Base-by-base conservation (phyloP, 768 basidiomycete species). In the Omphalotus guepiniiformis region DNA sequence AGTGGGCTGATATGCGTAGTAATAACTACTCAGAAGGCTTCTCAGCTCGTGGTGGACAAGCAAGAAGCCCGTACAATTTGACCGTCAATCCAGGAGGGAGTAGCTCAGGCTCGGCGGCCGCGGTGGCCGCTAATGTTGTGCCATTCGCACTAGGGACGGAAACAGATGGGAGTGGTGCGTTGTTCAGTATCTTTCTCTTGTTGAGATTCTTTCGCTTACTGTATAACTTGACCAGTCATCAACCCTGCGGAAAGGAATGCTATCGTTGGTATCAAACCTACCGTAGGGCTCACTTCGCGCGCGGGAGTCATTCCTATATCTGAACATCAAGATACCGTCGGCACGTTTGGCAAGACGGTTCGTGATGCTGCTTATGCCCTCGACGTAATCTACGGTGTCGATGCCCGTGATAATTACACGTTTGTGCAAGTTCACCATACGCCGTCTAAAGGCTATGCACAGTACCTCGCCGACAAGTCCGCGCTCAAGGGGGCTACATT, bases 261-360 rank as follows among this genome's bases (percentile, higher is more conserved):
- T 47, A 42, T 74, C 6, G 71, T 69, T n/a, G 73, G 70, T 1
- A 67, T 73, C 23, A 71, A 73, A 52, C 68, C 72, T 0, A 74
- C 68, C 1, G 67, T 73, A 12, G 72, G 73, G 1, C 52, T 73
- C 15, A 71, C 69, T 7, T 72, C 69, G 13, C 62, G 69, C 6
- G 64, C 65, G 16, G 73, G 72, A 39, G 71, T 71, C 9, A 63
- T 70, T 35, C 71, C 71, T 3, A 64, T 68, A 12, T 67, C 66
- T 5, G 57, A 46, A 16, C 59, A 70, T 49, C 68, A 67, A 53
- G 72, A 73, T 39, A 65, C 70, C 3, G 68, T 71, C 15, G 71
- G 71, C 2, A 59, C 68, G 3, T 60, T 73, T 37, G 49, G 62
- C 23, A 64, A 69, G 13, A 67, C 63, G 13, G 58, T 71, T 35